Conservation (phyloP, 345 rosid genomes). For the Aurinia saxatilis region DNA sequence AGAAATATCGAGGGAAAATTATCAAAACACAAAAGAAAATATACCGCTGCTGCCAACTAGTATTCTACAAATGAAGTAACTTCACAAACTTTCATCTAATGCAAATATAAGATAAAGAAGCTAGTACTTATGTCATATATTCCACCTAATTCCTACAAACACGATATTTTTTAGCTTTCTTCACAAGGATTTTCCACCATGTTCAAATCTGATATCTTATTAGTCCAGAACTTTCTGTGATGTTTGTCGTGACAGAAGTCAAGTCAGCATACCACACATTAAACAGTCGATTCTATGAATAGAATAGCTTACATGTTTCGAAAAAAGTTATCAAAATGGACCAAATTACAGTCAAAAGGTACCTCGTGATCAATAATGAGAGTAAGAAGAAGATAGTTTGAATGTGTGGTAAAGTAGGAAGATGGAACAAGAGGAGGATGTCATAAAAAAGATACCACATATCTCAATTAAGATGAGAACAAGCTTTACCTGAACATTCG, state of each 20-base stretch:
- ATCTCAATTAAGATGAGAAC: not conserved
- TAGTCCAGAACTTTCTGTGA: not conserved
- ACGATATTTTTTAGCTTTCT: not conserved
- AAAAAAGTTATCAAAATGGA: no score
- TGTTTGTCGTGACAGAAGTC: not conserved
- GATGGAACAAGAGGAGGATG: not conserved
- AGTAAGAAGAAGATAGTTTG: no score
- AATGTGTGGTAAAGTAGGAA: not conserved
- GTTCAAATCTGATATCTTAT: not conserved
- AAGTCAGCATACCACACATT: not conserved
- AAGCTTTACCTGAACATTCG: slow-evolving; percentile 79
- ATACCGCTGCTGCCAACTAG: not conserved
- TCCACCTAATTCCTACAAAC: not conserved
- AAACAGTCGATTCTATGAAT: no score
- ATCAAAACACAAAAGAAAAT: not conserved
- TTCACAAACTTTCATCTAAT: no score
- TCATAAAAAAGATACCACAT: not conserved
- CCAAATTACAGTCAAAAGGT: no score
- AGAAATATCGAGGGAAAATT: not conserved
- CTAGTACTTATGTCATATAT: not conserved
- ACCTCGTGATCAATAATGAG: no score
- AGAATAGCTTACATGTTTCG: no score
- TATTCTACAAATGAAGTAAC: no score
- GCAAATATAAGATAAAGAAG: not conserved
- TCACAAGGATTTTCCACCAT: not conserved